Conservation (phyloP, 805 yeast species). For the Ogataea henricii region DNA sequence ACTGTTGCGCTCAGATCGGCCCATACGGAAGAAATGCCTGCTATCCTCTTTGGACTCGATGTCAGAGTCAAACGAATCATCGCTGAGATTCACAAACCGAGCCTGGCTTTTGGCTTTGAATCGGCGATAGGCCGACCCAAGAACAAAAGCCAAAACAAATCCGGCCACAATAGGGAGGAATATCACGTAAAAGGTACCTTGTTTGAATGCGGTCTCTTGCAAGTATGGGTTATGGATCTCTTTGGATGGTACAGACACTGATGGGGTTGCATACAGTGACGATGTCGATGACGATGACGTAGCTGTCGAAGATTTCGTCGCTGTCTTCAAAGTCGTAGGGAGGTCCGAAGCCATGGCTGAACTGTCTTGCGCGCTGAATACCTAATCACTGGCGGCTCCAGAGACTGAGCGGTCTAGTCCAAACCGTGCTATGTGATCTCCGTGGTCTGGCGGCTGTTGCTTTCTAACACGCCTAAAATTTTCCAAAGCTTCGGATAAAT, state of each 20-base stretch:
- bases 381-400: background rate
- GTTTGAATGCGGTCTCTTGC: constrained; percentile 17
- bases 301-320: background rate
- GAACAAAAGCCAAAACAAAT: constrained; percentile 24
- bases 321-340: constrained; percentile 5
- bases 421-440: background rate
- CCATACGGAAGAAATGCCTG: constrained; percentile 8
- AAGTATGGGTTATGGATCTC: constrained; percentile 28
- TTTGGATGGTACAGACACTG: constrained; percentile 20
- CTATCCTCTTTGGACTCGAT: constrained; percentile 9
- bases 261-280: constrained; percentile 2
- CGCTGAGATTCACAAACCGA: constrained; percentile 17
- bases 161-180: constrained; percentile 30
- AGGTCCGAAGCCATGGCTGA: background rate
- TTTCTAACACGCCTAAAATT: background rate
- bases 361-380: background rate
- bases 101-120: constrained; percentile 28
- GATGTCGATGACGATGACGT: background rate
- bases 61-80: constrained; percentile 19
- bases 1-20: constrained; percentile 1
- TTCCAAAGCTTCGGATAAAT: background rate
- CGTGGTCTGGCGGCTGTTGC: background rate
- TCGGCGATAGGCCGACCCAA: constrained; percentile 24
- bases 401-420: background rate
- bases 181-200: constrained; percentile 33